Conservation (phyloP, 805 yeast genomes). For the Pichia californica region DNA sequence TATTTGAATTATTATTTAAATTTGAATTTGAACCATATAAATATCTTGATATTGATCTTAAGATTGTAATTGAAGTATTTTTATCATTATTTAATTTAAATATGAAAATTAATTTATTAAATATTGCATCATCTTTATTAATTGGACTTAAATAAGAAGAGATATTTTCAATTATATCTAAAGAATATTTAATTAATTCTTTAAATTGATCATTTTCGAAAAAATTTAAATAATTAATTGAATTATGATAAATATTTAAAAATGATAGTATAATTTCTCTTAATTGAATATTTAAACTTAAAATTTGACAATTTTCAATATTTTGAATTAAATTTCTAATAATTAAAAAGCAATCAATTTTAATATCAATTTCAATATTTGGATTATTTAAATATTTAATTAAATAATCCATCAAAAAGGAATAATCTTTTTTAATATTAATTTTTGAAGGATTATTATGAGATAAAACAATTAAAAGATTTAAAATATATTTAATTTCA, state of each 20-base stretch:
- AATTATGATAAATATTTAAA: constrained; percentile 30
- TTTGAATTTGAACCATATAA: constrained; percentile 47
- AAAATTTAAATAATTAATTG: constrained; percentile 9
- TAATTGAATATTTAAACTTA: constrained; percentile 44
- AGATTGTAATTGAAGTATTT: constrained; percentile 55
- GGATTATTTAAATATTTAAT: constrained; percentile 17
- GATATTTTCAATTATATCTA: constrained; percentile 80
- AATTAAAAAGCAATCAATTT: constrained; percentile 51
- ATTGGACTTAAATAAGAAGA: constrained; percentile 78
- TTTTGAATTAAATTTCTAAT: constrained; percentile 82
- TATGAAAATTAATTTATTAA: constrained; percentile 47
- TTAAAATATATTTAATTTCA: constrained; percentile 70
- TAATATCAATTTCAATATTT: constrained; percentile 23
- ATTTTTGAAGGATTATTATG: constrained; percentile 34
- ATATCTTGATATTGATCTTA: constrained; percentile 75
- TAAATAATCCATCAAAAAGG: constrained; percentile 34
- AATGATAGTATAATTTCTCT: constrained; percentile 40
- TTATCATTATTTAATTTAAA: constrained; percentile 58
- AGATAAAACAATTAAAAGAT: constrained; percentile 43
- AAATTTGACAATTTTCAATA: constrained; percentile 68
- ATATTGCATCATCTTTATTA: constrained; percentile 60
- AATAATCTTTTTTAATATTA: constrained; percentile 34
- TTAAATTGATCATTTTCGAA: constrained; percentile 30
- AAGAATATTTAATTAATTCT: constrained; percentile 59
- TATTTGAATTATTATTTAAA: too few species aligned